phyloP scores from a whole-genome alignment of 139 green algal genomes.

The Coelastrella sp. region DNA sequence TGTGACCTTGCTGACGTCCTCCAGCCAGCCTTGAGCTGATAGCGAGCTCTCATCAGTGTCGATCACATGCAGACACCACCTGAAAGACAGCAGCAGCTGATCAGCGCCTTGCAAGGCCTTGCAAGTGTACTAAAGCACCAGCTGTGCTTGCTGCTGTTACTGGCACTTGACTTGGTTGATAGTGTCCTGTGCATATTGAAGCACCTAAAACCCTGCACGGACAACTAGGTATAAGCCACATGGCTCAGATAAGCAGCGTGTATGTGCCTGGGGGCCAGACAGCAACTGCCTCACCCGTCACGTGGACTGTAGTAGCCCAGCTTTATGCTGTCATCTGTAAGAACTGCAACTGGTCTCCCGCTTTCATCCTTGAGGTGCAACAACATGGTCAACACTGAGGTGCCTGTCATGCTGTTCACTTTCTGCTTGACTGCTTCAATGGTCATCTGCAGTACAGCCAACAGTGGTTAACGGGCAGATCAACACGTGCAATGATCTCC shows the following conservation, averaged over 20 bases:
- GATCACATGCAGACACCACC: slow-evolving; percentile 87
- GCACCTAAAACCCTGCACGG: too few species aligned
- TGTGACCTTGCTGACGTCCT: slow-evolving; percentile 87
- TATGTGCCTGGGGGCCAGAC: too few species aligned
- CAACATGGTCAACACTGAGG: slow-evolving; percentile 77
- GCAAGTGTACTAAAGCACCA: too few species aligned
- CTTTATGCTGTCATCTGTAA: slow-evolving; percentile 74
- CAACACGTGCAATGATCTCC: too few species aligned
- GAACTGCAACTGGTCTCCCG: slow-evolving; percentile 58
- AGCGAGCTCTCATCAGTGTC: slow-evolving; percentile 91
- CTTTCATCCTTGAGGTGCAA: slow-evolving; percentile 89
- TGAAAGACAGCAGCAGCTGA: slow-evolving; percentile 40
- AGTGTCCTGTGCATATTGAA: too few species aligned
- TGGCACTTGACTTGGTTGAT: too few species aligned
- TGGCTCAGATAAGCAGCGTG: too few species aligned
- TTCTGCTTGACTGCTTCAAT: slow-evolving; percentile 91
- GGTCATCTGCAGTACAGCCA: slow-evolving; percentile 74
- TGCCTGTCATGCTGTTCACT: slow-evolving; percentile 92
- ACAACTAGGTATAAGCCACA: too few species aligned
- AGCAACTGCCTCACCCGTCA: slow-evolving; percentile 74
- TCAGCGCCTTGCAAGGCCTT: neutral
- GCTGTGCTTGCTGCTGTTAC: too few species aligned
- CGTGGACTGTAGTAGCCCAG: slow-evolving; percentile 97
- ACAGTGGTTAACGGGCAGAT: neutral
- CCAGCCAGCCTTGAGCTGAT: slow-evolving; percentile 92